Evolutionary conservation across 768 basidiomycete species (phyloP).

Genomic region (Gelatoporia subvermispora): DNA sequence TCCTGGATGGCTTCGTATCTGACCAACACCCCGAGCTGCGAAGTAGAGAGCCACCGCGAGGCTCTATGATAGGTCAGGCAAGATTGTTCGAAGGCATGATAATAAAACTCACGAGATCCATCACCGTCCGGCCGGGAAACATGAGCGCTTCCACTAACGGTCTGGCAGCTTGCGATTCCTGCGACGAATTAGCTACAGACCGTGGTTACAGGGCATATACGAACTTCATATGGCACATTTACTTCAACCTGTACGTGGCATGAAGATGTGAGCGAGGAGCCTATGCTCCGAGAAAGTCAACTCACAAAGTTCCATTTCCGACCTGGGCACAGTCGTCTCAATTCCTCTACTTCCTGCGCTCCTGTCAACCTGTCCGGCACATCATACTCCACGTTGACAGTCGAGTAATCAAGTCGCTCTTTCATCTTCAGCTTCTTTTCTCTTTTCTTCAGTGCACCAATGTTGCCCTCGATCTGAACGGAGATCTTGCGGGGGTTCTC

Average conservation of each 20-base stretch:
- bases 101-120: conserved; percentile 74
- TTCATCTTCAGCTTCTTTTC: conserved; percentile 36
- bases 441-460: conserved; percentile 36
- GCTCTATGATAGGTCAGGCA: conserved; percentile 48
- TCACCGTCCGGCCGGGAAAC: conserved; percentile 76
- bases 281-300: conserved; percentile 4
- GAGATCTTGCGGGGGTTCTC: conserved; percentile 85
- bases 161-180: conserved; percentile 66
- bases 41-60: conserved; percentile 91
- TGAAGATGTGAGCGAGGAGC: not conserved
- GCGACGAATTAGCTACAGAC: conserved; percentile 3
- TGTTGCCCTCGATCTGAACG: conserved; percentile 41
- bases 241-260: conserved; percentile 61
- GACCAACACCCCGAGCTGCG: conserved; percentile 77
- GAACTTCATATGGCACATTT: conserved; percentile 75
- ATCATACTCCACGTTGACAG: conserved; percentile 42
- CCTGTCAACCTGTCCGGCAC: conserved; percentile 91
- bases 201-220: conserved; percentile 7
- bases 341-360: conserved; percentile 69
- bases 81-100: not conserved
- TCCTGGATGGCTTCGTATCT: conserved; percentile 35
- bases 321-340: conserved; percentile 69
- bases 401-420: conserved; percentile 19
- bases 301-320: conserved; percentile 86
- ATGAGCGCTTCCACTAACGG: conserved; percentile 62